Conservation (phyloP, 129 eudicot genomes). For the Calendula officinalis region DNA sequence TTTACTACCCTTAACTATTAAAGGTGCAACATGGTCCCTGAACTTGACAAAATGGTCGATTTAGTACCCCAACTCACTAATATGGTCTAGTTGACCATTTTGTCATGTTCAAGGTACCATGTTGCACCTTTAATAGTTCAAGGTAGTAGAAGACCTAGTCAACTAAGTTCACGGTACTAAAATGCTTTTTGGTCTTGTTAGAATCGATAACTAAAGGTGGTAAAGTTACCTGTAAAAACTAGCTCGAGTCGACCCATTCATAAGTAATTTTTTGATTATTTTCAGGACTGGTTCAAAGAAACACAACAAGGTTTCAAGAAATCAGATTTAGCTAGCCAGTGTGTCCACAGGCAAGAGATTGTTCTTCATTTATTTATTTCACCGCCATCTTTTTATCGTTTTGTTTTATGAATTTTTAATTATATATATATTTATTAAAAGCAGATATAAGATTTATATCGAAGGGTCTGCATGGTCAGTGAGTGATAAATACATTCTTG, state of each 20-base stretch:
- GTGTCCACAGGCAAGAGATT: conserved; percentile 54
- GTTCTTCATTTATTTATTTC: neutral
- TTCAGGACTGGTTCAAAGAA: conserved; percentile 62
- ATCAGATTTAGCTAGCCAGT: conserved; percentile 68
- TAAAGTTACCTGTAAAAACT: too few relatives aligned
- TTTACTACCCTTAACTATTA: too few relatives aligned
- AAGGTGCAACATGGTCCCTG: too few relatives aligned
- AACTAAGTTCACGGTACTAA: too few relatives aligned
- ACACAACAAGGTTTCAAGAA: conserved; percentile 48
- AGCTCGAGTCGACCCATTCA: neutral
- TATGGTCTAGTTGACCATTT: too few relatives aligned
- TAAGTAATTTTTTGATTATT: conserved; percentile 1
- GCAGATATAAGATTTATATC: conserved; percentile 78
- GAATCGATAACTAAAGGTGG: too few relatives aligned
- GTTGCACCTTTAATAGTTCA: too few relatives aligned
- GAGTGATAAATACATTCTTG: conserved; percentile 80
- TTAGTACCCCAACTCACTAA: too few relatives aligned
- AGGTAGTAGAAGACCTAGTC: too few relatives aligned
- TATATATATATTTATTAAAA: conserved; percentile 1
- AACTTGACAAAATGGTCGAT: too few relatives aligned
- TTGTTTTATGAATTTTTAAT: conserved; percentile 1
- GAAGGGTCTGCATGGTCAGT: conserved; percentile 96
- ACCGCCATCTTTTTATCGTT: neutral
- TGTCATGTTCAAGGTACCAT: too few relatives aligned
- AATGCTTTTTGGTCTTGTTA: too few relatives aligned